These are phyloP conservation scores for Camellia granthamiana DNA, from an alignment of 148 eudicot genomes.

Conservation along the genomic window DNA sequence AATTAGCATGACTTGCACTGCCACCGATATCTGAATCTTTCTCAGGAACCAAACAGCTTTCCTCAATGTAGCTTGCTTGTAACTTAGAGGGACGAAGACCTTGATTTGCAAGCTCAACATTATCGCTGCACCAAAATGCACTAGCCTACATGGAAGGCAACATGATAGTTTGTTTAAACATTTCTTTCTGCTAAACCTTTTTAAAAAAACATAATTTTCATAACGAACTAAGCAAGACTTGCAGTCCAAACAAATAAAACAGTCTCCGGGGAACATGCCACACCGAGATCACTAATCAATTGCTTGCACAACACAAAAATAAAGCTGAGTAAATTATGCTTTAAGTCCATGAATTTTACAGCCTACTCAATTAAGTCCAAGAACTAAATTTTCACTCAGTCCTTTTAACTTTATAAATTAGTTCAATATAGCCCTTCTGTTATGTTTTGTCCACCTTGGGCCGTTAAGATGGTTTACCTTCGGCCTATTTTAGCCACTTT, in stretches of 20 bases:
- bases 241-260: not conserved
- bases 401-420: too few relatives aligned
- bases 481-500: too few relatives aligned
- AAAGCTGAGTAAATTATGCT: too few relatives aligned
- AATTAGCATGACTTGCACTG: slow-evolving; percentile 25
- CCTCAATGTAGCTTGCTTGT: slow-evolving; percentile 40
- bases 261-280: not conserved
- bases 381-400: too few relatives aligned
- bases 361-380: too few relatives aligned
- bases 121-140: slow-evolving; percentile 26
- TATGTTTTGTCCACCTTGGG: too few relatives aligned
- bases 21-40: slow-evolving; percentile 40
- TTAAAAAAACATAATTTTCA: not conserved
- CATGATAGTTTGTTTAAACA: not conserved
- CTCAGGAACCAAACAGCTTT: slow-evolving; percentile 43
- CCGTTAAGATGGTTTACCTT: too few relatives aligned
- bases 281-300: not conserved
- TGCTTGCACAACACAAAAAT: not conserved
- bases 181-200: not conserved
- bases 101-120: slow-evolving; percentile 34
- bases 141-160: slow-evolving; percentile 40
- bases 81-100: slow-evolving; percentile 28
- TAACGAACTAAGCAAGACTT: not conserved
- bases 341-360: too few relatives aligned
- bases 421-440: too few relatives aligned